Evolutionary conservation across 441 rosid genomes (phyloP).

Genomic region (Bocquillonia castaneifolia): DNA sequence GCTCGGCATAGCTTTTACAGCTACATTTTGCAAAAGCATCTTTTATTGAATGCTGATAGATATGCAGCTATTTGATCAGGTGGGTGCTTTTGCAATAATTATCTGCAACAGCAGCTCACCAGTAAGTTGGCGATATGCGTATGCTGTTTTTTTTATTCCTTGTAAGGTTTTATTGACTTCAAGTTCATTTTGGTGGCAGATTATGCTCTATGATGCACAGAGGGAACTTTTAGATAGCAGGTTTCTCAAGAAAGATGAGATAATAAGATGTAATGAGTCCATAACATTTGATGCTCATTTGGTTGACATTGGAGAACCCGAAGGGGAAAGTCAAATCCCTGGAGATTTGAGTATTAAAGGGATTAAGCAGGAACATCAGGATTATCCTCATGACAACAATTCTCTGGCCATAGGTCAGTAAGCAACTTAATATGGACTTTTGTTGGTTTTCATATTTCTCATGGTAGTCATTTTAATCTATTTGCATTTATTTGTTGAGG

Average conservation of each 20-base stretch:
- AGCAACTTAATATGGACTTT: not conserved
- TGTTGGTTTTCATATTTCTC: not conserved
- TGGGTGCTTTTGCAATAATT: slow-evolving; percentile 1
- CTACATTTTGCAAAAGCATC: slow-evolving; percentile 7
- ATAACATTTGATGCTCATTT: slow-evolving; percentile 38
- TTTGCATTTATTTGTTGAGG: not conserved
- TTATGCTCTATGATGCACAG: slow-evolving; percentile 44
- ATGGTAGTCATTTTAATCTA: not conserved
- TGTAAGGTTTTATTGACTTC: not conserved
- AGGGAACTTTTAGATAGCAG: slow-evolving; percentile 38
- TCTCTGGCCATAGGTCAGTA: slow-evolving; percentile 36
- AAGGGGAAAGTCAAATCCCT: slow-evolving; percentile 21
- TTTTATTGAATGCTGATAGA: not conserved
- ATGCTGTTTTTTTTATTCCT: slow-evolving; percentile 1
- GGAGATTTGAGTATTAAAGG: slow-evolving; percentile 23
- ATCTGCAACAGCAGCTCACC: not conserved
- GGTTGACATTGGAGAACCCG: slow-evolving; percentile 51
- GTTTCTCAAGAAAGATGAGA: slow-evolving; percentile 49
- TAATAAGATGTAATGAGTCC: slow-evolving; percentile 37
- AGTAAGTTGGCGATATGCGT: not conserved
- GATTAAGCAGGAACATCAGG: slow-evolving; percentile 19
- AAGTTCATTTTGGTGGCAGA: slow-evolving; percentile 27
- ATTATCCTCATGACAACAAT: slow-evolving; percentile 24
- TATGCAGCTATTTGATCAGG: not conserved
- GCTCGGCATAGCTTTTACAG: not conserved